Percentiles rank a stretch among this genome's conserved stretches.
phyloP scores from a whole-genome alignment of 108 stramenopile species.

The Nannochloropsis gaditana region DNA sequence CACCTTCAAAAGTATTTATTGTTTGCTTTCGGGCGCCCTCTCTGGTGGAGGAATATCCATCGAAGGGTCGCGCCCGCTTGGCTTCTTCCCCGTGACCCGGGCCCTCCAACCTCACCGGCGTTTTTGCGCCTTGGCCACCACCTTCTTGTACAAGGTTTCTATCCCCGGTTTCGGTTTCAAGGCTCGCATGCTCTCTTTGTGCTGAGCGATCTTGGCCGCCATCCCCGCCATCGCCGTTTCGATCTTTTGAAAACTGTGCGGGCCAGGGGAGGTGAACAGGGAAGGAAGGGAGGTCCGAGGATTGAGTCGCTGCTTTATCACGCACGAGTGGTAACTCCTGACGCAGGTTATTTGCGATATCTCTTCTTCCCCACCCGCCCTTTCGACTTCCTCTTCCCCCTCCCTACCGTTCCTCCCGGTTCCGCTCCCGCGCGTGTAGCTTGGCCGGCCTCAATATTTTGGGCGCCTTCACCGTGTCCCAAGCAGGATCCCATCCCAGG shows the following conservation, averaged over 20 bases:
- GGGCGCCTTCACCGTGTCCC: constrained; percentile 1
- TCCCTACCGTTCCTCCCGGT: background rate
- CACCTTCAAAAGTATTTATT: no score
- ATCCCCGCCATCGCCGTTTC: constrained; percentile 16
- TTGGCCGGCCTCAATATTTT: background rate
- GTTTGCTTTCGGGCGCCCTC: no score
- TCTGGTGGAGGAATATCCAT: no score
- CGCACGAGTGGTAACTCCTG: background rate
- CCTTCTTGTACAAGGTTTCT: constrained; percentile 3
- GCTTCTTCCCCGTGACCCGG: no score
- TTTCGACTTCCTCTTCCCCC: background rate
- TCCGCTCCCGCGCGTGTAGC: background rate
- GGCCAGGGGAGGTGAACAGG: background rate
- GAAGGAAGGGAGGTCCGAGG: background rate
- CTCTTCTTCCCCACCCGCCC: background rate
- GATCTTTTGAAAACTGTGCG: background rate
- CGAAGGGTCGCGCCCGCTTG: no score
- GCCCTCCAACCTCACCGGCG: no score
- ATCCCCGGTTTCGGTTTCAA: background rate
- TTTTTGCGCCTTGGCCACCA: constrained; percentile 1
- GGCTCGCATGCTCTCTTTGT: background rate
- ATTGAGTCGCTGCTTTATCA: background rate
- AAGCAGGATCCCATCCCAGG: constrained; percentile 1
- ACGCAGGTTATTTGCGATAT: background rate
- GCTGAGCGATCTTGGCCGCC: background rate